Evolutionary conservation across 2,329 filamentous ascomycete genomes (phyloP), one percentile per base, ranked within the genome.

Genomic region (Fusarium annulatum): DNA sequence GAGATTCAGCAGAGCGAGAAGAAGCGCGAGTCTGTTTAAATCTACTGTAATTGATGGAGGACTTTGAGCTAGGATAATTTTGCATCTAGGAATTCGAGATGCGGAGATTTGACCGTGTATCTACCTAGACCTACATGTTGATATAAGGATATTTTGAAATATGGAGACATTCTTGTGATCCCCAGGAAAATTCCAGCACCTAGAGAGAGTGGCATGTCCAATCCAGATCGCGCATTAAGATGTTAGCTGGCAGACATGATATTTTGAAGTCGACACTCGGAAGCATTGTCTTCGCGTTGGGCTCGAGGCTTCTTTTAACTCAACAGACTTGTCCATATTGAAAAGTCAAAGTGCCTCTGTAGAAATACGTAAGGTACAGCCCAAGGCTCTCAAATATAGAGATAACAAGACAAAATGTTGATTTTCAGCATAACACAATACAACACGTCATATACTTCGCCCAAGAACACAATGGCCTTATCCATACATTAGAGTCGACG

Each of bases 1-100:
- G 73, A 77, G 58, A 62, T 78, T 26, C 72, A 69, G 41, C 48
- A 75, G 61, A 64, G 45, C 23, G 76, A 78, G 73, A 75, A 58
- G 59, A 76, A 69, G 69, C 59, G 63, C 11, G 76, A 77, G 41
- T 55, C 57, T 61, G 76, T 77, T 39, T 78, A 48, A 67, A 46
- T 18, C 18, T 34, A 18, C n/a, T 53, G 21, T 30, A 30, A 42
- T n/a, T 10, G 28, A 36, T 45, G 14, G 28, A 16, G 23, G 38
- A 30, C 28, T 48, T n/a, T 23, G n/a, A 16, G 9, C 38, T 38
- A 30, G n/a, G 34, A 62, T 42, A 30, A n/a, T 46, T 41, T 58
- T 36, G 16, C 21, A 60, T 41, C 53, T 69, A 46, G 42, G 51
- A 16, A 55, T 21, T 38, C 21, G 39, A 51, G 45, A 74, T 41